Evolutionary conservation across 2,329 filamentous ascomycete species (phyloP).

Genomic region (Aureobasidium sp.): DNA sequence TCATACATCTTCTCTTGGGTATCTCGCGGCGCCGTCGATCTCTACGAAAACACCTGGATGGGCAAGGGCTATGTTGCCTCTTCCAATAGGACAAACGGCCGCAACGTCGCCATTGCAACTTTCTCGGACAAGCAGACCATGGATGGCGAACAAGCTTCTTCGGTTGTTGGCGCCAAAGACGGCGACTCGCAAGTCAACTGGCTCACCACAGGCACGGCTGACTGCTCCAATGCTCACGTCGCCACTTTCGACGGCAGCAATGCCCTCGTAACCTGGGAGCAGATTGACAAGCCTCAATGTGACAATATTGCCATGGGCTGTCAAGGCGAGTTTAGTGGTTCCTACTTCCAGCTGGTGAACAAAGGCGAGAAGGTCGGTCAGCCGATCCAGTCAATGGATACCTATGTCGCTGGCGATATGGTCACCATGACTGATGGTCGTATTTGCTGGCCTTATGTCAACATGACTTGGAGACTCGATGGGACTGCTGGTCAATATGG

Average conservation of each 20-base stretch:
- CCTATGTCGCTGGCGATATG: slow-evolving; percentile 57
- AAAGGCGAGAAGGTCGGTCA: slow-evolving; percentile 47
- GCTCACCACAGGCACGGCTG: slow-evolving; percentile 47
- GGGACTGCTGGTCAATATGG: slow-evolving; percentile 26
- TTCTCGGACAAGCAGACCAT: slow-evolving; percentile 54
- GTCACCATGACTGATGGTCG: slow-evolving; percentile 52
- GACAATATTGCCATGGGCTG: slow-evolving; percentile 54
- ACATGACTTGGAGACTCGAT: slow-evolving; percentile 47
- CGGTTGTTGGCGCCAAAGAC: slow-evolving; percentile 44
- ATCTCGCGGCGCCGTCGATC: slow-evolving; percentile 51
- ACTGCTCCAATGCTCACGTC: slow-evolving; percentile 54
- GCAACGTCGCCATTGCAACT: slow-evolving; percentile 53
- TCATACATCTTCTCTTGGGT: slow-evolving; percentile 58
- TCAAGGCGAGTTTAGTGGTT: slow-evolving; percentile 51
- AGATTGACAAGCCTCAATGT: slow-evolving; percentile 51
- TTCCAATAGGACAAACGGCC: slow-evolving; percentile 49
- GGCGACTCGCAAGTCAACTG: slow-evolving; percentile 56
- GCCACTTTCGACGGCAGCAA: slow-evolving; percentile 47
- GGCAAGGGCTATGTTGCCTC: slow-evolving; percentile 49
- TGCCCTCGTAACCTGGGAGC: slow-evolving; percentile 55
- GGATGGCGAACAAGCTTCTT: slow-evolving; percentile 47
- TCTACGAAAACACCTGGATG: slow-evolving; percentile 52
- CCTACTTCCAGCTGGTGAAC: slow-evolving; percentile 53
- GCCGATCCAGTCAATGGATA: slow-evolving; percentile 44
- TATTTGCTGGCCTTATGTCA: slow-evolving; percentile 57